phyloP scores from a whole-genome alignment of 805 yeast genomes.

The Kluyveromyces nonfermentans region DNA sequence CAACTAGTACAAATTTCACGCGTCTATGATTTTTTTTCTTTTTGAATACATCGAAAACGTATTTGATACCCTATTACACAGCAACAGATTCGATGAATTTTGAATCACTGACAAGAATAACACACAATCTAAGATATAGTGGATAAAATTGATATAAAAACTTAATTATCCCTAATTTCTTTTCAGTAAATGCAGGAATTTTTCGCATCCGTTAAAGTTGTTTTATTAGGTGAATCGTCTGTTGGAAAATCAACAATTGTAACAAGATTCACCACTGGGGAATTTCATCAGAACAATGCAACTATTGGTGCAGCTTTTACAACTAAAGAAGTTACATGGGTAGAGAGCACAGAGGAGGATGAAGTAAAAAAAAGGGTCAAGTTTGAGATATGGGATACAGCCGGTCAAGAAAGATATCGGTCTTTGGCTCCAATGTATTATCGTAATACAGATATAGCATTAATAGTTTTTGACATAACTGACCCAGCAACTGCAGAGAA shows the following conservation, averaged over 20 bases:
- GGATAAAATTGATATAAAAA: too few relatives aligned
- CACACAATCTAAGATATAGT: too few relatives aligned
- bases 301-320: conserved; percentile 82
- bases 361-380: conserved; percentile 41
- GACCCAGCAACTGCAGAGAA: conserved; percentile 52
- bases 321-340: conserved; percentile 55
- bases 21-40: neutral
- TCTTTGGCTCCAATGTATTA: conserved; percentile 79
- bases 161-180: neutral
- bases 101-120: too few relatives aligned
- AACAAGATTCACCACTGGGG: conserved; percentile 61
- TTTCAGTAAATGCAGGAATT: neutral
- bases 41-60: too few relatives aligned
- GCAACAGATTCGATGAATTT: too few relatives aligned
- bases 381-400: conserved; percentile 81
- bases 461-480: conserved; percentile 71
- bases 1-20: neutral
- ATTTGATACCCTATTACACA: too few relatives aligned
- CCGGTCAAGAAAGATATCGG: conserved; percentile 75
- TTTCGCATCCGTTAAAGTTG: conserved; percentile 39
- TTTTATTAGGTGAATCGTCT: conserved; percentile 56
- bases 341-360: conserved; percentile 22
- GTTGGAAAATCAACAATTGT: conserved; percentile 63
- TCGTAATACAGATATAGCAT: conserved; percentile 70
- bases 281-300: conserved; percentile 68